These are phyloP conservation scores for Cladophialophora chaetospira DNA, from an alignment of 2,329 filamentous ascomycete genomes.

Conservation along the genomic window DNA sequence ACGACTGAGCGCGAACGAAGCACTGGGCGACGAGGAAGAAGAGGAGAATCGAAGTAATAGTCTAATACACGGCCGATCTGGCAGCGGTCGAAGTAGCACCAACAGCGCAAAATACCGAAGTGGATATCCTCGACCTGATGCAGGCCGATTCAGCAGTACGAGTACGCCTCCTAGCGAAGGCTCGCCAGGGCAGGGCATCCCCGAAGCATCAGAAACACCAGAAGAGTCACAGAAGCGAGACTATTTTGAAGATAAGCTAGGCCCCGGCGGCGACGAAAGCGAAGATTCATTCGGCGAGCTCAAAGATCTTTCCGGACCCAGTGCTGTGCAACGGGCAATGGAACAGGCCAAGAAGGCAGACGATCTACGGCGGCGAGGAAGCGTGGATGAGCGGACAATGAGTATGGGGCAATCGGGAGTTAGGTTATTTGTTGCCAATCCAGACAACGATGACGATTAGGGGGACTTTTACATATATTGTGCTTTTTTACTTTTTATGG, in stretches of 20 bases:
- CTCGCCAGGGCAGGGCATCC: constrained; percentile 39
- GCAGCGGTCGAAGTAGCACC: constrained; percentile 61
- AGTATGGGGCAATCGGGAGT: constrained; percentile 46
- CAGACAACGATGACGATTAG: constrained; percentile 46
- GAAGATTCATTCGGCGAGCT: constrained; percentile 59
- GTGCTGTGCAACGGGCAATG: constrained; percentile 41
- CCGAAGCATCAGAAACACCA: constrained; percentile 46
- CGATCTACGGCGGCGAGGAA: constrained; percentile 49
- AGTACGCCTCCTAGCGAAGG: constrained; percentile 54
- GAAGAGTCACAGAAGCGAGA: constrained; percentile 37
- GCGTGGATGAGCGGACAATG: constrained; percentile 52
- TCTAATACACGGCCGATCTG: constrained; percentile 54
- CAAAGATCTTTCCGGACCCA: constrained; percentile 53
- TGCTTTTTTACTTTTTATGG: not conserved
- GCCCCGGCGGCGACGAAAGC: constrained; percentile 39
- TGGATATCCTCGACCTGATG: constrained; percentile 46
- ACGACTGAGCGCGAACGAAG: constrained; percentile 90
- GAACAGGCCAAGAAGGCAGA: constrained; percentile 46
- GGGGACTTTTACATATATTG: not conserved
- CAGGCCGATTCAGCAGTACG: constrained; percentile 45
- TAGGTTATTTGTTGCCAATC: constrained; percentile 51
- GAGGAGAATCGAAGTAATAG: constrained; percentile 35
- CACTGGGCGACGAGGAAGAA: constrained; percentile 78
- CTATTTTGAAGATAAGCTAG: constrained; percentile 25
- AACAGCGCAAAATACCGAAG: constrained; percentile 50